Evolutionary conservation across 2,329 filamentous ascomycete species (phyloP).

Genomic region (Penicillium sp.): DNA sequence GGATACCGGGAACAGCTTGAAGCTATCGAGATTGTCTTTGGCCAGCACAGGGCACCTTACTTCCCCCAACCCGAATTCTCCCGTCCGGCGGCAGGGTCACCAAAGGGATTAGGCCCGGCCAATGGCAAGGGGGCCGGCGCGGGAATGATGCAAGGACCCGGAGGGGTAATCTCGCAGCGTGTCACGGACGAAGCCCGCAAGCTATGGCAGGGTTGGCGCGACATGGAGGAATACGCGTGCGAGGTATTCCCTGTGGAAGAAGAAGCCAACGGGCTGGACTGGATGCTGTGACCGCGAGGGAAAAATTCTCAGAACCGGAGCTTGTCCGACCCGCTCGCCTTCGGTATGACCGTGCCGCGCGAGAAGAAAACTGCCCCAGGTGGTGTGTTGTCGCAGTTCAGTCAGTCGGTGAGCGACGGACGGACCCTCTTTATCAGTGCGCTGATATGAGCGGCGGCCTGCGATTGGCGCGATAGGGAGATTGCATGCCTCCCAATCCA

Average conservation of each 20-base stretch:
- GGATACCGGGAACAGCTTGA: constrained; percentile 90
- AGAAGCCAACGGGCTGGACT: constrained; percentile 87
- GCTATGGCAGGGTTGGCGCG: constrained; percentile 89
- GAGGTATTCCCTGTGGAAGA: constrained; percentile 96
- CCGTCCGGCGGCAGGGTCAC: constrained; percentile 43
- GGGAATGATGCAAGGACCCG: constrained; percentile 55
- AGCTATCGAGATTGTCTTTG: constrained; percentile 64
- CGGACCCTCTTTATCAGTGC: constrained; percentile 14
- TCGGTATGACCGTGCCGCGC: not conserved
- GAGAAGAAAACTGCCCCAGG: not conserved
- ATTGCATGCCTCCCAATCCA: constrained; percentile 5
- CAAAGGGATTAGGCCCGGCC: constrained; percentile 43
- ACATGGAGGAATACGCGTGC: constrained; percentile 90
- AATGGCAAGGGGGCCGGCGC: constrained; percentile 47
- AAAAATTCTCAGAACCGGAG: not conserved
- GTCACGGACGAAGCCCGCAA: constrained; percentile 77
- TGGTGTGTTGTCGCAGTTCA: constrained; percentile 3
- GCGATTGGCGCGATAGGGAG: constrained; percentile 25
- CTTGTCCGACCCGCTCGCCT: constrained; percentile 7
- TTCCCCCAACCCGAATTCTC: constrained; percentile 65
- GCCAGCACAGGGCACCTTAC: constrained; percentile 64
- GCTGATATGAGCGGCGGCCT: constrained; percentile 10
- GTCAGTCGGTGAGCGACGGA: constrained; percentile 20
- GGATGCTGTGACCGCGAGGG: constrained; percentile 67
- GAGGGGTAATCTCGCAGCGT: constrained; percentile 65